Evolutionary conservation across 441 rosid species (phyloP), one percentile per base, ranked within the genome.

Genomic region (Populus hybrid): DNA sequence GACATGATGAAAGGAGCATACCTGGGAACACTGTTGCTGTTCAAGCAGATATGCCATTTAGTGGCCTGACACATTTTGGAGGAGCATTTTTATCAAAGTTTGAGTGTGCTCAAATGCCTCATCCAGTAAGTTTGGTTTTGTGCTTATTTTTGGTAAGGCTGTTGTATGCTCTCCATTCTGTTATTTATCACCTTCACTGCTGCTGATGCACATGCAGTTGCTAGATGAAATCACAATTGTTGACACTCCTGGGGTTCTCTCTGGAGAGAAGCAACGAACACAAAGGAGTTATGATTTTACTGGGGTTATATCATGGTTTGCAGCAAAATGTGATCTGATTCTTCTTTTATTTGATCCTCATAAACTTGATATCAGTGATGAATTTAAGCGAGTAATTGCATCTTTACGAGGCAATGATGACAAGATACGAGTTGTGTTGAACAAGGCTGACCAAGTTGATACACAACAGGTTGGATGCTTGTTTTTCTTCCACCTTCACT

Each of bases 91-190:
- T 95, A 83, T 95, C 99, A 2, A 95, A 93, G 88, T 95, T 95
- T 79, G 97, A 95, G 82, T 95, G 99, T 74, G 90, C 99, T 72
- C 99, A 95, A 82, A 92, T 95, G 99, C 97, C 98, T 78, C 99
- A 95, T 78, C 91, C 98, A 75, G 99, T 91, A 82, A 81, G 98
- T 85, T 29, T 1, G 74, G 45, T n/a, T 64, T 45, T 45, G 11
- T 7, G 16, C 24, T 72, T 21, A n/a, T 29, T 69, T 50, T 18
- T 68, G 68, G 69, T 28, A 4, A 7, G 2, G 11, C 53, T 12
- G 40, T 56, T 24, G 42, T 24, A 63, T 18, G 2, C 40, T 72
- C 40, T 64, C 31, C 65, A 21, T 61, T 14, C 33, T 12, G 59
- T 36, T 33, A 73, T 42, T 59, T 80, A 69, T 35, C 71, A 20